Evolutionary conservation across 768 basidiomycete genomes (phyloP), one percentile per base, ranked within the genome.

Genomic region (Suillus plorans): DNA sequence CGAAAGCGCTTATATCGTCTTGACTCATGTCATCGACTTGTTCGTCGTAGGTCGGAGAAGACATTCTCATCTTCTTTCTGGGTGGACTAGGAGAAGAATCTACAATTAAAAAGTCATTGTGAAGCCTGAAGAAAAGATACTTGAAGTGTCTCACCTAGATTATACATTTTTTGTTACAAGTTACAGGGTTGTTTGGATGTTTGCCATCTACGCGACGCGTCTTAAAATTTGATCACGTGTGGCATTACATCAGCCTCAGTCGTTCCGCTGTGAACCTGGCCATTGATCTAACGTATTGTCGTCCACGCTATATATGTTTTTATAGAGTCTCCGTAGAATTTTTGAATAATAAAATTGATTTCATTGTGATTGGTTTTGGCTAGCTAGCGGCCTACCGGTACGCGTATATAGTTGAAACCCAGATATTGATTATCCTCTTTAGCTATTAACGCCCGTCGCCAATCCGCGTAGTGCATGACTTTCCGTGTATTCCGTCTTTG

Each of bases 11-110:
- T 13, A 89, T 71, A 62, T 88, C 84, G 41, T 86, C 82, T 65
- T 85, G 82, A 60, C 82, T 89, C 61, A 86, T 71, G 25, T 83
- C 83, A 8, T 66, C 76, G 28, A 85, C 70, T 66, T 83, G 82
- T 55, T 81, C 78, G 66, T 89, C 89, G 66, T 87, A 88, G 25
- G 85, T 85, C 1, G 89, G 88, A 0, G 89, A 89, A 0, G 88
- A 88, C 36, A 89, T 80, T 49, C 89, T 80, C 68, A 84, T 84
- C 25, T 86, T 81, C 74, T 91, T 91, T 47, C 79, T 78, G 12
- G 78, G 70, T n/a, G 52, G 52, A 31, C 52, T 53, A 10, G 84
- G 85, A 49, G 70, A 61, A 60, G 64, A 69, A 47, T 45, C 67
- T 68, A 34, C 5, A 31, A 31, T 31, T 31, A 6, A 1, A 28